Evolutionary conservation across 2,329 filamentous ascomycete species (phyloP).

Genomic region (Neocucurbitaria cava): DNA sequence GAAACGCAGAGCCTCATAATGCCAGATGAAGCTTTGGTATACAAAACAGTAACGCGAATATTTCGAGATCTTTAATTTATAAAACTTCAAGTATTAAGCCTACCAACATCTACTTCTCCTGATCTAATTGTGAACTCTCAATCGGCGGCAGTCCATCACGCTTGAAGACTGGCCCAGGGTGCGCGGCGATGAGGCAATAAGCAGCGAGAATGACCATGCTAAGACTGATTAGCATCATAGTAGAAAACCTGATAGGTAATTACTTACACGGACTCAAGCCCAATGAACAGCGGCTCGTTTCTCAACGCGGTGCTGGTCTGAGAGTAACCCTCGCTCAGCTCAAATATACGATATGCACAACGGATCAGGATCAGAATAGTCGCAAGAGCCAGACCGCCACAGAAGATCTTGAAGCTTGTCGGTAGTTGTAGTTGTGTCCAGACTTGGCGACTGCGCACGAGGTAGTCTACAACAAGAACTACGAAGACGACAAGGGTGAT

Average conservation of each 20-base stretch:
- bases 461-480: background rate
- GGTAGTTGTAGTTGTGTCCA: background rate
- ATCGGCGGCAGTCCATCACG: background rate
- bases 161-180: background rate
- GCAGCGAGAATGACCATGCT: background rate
- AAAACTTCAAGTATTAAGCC: background rate
- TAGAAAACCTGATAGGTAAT: background rate
- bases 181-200: background rate
- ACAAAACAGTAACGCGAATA: too few species aligned
- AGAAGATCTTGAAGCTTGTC: background rate
- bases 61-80: too few species aligned
- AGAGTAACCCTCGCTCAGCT: slow-evolving; percentile 9
- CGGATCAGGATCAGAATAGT: slow-evolving; percentile 1
- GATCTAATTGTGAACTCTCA: background rate
- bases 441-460: background rate
- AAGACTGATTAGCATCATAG: background rate
- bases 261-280: slow-evolving; percentile 6
- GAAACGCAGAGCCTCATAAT: too few species aligned
- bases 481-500: background rate
- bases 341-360: slow-evolving; percentile 5
- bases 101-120: background rate
- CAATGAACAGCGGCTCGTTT: slow-evolving; percentile 4
- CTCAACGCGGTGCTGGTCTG: background rate
- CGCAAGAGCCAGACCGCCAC: background rate
- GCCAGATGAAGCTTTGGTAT: too few species aligned